Evolutionary conservation across 2,329 filamentous ascomycete genomes (phyloP).

Genomic region (Arthrobotrys conoides): DNA sequence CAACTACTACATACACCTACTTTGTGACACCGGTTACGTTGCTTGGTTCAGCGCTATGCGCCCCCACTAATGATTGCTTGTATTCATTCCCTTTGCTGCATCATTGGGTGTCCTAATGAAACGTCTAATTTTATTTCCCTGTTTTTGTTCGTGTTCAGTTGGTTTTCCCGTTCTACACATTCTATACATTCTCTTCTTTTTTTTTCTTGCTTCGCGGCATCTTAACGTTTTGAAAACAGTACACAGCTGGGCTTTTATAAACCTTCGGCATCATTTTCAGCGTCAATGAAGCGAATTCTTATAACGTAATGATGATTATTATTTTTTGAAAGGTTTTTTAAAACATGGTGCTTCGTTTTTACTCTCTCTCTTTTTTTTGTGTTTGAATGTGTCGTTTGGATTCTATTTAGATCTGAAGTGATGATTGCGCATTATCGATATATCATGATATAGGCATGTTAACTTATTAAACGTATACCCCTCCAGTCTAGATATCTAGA

Average conservation of each 20-base stretch:
- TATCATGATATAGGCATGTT: neutral
- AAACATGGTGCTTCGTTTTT: neutral
- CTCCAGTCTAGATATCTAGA: neutral
- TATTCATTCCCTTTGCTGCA: neutral
- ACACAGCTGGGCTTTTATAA: conserved; percentile 19
- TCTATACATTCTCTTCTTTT: conserved; percentile 49
- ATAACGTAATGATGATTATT: conserved; percentile 34
- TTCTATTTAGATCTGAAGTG: neutral
- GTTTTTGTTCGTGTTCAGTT: neutral
- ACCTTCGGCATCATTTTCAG: conserved; percentile 37
- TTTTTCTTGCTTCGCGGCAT: conserved; percentile 47
- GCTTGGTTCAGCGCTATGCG: neutral
- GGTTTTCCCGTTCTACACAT: neutral
- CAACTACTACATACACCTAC: conserved; percentile 7
- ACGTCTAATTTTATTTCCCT: neutral
- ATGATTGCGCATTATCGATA: neutral
- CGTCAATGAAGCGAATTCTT: conserved; percentile 36
- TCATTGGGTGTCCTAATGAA: neutral
- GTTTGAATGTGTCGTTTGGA: neutral
- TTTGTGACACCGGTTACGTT: neutral
- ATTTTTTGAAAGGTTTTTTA: conserved; percentile 8
- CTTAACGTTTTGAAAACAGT: conserved; percentile 39
- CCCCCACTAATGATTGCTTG: conserved; percentile 16
- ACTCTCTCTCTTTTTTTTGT: too few species aligned
- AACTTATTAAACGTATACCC: neutral